These are phyloP conservation scores for Hyaloscypha bicolor DNA, from an alignment of 495 filamentous ascomycete species.

Conservation along the genomic window DNA sequence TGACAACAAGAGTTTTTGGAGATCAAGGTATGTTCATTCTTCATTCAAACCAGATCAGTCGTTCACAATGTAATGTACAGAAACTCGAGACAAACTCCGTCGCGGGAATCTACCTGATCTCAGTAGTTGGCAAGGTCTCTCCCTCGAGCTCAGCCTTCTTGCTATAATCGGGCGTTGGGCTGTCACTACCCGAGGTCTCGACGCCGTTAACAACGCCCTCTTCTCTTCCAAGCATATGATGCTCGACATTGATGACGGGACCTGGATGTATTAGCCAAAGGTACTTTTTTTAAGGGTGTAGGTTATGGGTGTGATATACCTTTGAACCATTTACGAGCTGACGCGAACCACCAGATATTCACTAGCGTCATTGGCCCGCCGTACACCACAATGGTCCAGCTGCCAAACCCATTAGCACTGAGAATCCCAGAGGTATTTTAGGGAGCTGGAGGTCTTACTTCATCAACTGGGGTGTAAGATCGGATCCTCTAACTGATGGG, in stretches of 20 bases:
- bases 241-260: slow-evolving; percentile 7
- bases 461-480: slow-evolving; percentile 63
- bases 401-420: no score
- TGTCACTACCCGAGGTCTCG: slow-evolving; percentile 15
- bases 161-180: neutral
- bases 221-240: slow-evolving; percentile 28
- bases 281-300: no score
- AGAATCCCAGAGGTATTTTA: no score
- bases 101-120: slow-evolving; percentile 2
- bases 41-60: neutral
- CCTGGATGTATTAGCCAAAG: no score
- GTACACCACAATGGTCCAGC: slow-evolving; percentile 75
- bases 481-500: slow-evolving; percentile 57
- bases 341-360: slow-evolving; percentile 69
- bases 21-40: neutral
- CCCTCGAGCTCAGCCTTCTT: slow-evolving; percentile 22
- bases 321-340: slow-evolving; percentile 72
- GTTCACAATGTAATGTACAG: neutral
- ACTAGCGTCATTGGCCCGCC: slow-evolving; percentile 67
- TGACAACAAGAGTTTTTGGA: neutral
- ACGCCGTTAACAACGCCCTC: slow-evolving; percentile 13
- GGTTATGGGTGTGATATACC: slow-evolving; percentile 36
- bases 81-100: neutral
- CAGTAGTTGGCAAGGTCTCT: neutral
- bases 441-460: slow-evolving; percentile 39